Base-by-base conservation (phyloP, 2,329 filamentous ascomycete genomes). In the Colletotrichum limetticola region DNA sequence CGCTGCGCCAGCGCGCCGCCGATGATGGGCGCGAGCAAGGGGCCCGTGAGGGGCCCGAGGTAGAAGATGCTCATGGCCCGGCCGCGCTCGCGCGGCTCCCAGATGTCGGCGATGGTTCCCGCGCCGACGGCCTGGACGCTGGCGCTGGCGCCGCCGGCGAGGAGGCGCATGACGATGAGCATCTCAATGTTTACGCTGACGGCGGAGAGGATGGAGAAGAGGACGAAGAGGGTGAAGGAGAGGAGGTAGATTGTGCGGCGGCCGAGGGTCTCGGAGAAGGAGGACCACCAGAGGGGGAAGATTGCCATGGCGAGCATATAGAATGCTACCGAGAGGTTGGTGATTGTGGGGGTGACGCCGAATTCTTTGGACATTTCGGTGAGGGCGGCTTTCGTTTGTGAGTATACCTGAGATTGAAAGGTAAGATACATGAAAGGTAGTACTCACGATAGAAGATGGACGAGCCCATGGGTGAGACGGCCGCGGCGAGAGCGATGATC, bases 251-350 rank as follows among this genome's bases (percentile, higher is more conserved):
- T 93, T n/a, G 91, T 91, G 26, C 94, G 90, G 53, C 94, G 90
- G 14, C 94, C 94, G 1, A 90, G 82, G 1, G 86, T 86, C 77
- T 97, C 94, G 9, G 92, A 94, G 78, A 97, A 95, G 1, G 92
- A 92, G 1, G 92, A 94, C 93, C 93, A 97, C 94, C 94, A 97
- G 0, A 97, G 86, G 0, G 94, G 94, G 76, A 95, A 96, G 57
- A 97, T 94, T 68, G 91, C 90, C 93, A 97, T 94, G 76, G 89
- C 86, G 5, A 97, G 86, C 93, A 97, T 95, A 80, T 95, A 97
- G 70, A 96, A 82, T 0, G 94, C 92, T 0, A 97, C 89, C 0
- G 92, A 92, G 70, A 97, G 79, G 80, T 97, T 97, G 68, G 92
- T 91, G 19, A 94, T 84, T 1, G 93, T 93, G 16, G 89, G 82